Conservation (phyloP, 805 yeast species). For the Nakazawaea sp. region DNA sequence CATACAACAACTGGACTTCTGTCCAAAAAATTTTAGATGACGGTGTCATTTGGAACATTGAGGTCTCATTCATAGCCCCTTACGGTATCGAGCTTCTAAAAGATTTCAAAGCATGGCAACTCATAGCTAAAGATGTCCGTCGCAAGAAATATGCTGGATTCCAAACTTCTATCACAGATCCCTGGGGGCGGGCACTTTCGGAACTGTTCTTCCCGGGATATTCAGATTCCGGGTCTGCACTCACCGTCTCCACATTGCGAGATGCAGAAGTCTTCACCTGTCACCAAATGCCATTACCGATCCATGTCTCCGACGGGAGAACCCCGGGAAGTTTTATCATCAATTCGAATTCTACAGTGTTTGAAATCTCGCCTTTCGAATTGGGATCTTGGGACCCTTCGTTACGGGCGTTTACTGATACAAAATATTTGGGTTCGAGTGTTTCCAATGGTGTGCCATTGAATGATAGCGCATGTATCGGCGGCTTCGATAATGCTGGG, state of each 20-base stretch:
- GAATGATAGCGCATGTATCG: constrained; percentile 30
- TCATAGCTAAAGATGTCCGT: constrained; percentile 46
- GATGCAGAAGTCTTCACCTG: constrained; percentile 28
- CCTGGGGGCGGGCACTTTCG: constrained; percentile 59
- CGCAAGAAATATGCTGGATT: constrained; percentile 46
- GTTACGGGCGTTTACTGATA: constrained; percentile 38
- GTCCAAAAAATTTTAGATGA: constrained; percentile 18
- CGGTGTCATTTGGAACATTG: constrained; percentile 31
- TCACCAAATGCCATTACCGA: constrained; percentile 44
- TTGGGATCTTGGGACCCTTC: constrained; percentile 62
- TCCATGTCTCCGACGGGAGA: constrained; percentile 32
- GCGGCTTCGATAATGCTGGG: constrained; percentile 53
- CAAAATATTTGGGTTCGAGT: constrained; percentile 45
- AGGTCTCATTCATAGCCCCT: constrained; percentile 37
- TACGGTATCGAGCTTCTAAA: constrained; percentile 13
- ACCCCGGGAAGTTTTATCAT: constrained; percentile 26
- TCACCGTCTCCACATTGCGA: constrained; percentile 32
- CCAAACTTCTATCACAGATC: constrained; percentile 56
- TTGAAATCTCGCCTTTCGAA: constrained; percentile 60
- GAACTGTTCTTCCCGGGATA: constrained; percentile 34
- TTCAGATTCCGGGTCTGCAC: constrained; percentile 24
- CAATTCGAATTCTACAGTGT: constrained; percentile 34
- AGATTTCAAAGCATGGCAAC: constrained; percentile 39
- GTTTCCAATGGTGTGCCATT: constrained; percentile 20
- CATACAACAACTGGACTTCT: constrained; percentile 32